Conservation (phyloP, 306 rosid genomes). For the Acacia crassicarpa region DNA sequence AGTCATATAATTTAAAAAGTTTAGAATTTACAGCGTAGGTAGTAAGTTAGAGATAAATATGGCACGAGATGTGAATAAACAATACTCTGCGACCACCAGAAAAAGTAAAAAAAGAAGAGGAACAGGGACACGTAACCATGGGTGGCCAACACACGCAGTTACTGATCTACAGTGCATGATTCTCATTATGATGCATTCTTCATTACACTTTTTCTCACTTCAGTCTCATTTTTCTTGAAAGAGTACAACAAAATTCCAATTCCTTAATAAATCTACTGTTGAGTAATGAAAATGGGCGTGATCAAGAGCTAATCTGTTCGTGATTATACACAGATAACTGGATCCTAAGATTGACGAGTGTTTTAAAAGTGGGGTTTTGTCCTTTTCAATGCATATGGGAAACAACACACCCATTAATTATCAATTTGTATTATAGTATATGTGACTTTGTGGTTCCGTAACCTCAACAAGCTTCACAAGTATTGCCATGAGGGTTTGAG, state of each 20-base stretch:
- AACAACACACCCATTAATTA: neutral
- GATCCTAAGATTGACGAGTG: neutral
- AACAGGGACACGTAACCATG: neutral
- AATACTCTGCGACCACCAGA: too few relatives aligned
- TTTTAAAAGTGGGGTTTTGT: neutral
- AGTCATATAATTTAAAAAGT: neutral
- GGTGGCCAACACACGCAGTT: neutral
- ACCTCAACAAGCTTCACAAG: too few relatives aligned
- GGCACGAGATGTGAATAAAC: constrained; percentile 2
- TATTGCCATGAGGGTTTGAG: too few relatives aligned
- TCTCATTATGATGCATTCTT: neutral
- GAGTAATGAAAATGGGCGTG: neutral
- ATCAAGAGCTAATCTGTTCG: neutral
- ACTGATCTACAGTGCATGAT: neutral
- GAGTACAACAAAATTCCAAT: neutral
- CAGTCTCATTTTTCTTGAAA: neutral
- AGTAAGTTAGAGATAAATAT: neutral
- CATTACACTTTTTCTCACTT: neutral
- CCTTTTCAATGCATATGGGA: neutral
- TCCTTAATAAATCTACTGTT: neutral
- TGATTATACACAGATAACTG: neutral
- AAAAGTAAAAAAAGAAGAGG: neutral
- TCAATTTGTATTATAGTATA: neutral
- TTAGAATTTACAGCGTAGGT: too few relatives aligned
- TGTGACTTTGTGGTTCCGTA: too few relatives aligned